These are phyloP conservation scores for Trametes polyzona DNA, from an alignment of 1,284 basidiomycete species.

Conservation along the genomic window DNA sequence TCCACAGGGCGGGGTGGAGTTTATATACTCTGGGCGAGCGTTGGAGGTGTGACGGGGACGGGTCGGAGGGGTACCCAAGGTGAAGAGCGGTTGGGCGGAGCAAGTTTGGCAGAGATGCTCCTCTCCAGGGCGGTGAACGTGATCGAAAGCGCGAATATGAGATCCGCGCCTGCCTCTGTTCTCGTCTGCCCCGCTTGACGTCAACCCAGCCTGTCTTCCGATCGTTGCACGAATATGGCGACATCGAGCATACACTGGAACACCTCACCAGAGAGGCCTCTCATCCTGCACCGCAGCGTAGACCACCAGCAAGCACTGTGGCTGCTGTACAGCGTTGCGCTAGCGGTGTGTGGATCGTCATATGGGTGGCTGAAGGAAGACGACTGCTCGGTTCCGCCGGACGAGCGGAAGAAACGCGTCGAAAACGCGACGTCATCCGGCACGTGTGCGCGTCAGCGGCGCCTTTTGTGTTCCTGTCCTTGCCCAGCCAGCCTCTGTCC, in stretches of 20 bases:
- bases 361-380: neutral
- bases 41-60: neutral
- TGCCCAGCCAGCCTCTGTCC: neutral
- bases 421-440: constrained; percentile 4
- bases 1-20: neutral
- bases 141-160: neutral
- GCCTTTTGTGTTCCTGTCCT: neutral
- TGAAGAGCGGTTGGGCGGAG: neutral
- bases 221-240: neutral
- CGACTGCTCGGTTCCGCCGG: neutral
- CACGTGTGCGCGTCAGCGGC: constrained; percentile 13
- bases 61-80: neutral
- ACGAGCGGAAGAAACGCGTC: neutral
- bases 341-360: too few species aligned
- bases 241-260: neutral
- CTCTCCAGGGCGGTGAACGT: neutral
- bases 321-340: too few species aligned
- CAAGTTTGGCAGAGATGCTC: constrained; percentile 3
- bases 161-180: constrained; percentile 2
- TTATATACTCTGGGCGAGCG: constrained; percentile 5
- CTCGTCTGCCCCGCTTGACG: constrained; percentile 2
- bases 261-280: neutral
- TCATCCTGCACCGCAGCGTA: neutral
- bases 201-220: constrained; percentile 1
- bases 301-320: neutral